Evolutionary conservation across 2,329 filamentous ascomycete species (phyloP), one percentile per base, ranked within the genome.

Genomic region (Arachnopeziza araneosa): DNA sequence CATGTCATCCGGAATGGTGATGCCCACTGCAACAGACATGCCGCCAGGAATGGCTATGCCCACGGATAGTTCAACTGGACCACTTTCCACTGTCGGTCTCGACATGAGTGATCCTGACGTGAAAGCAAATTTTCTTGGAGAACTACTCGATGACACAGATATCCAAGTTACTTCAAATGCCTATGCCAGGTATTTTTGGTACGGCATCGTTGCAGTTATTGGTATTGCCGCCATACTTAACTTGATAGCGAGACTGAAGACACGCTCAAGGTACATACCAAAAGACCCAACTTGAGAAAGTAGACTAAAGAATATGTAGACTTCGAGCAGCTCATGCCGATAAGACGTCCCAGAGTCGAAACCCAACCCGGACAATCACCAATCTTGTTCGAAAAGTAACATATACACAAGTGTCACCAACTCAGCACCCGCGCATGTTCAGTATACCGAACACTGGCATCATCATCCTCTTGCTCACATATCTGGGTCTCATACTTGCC

Each of bases 181-280:
- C 22, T 58, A 54, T 50, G 56, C 56, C 19, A 54, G 1, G 14
- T 48, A 23, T 1, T 58, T 49, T 32, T 58, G 56, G 56, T 58
- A 54, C 10, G 56, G 56, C 1, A 50, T 54, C 4, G 32, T 58
- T 3, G 51, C 50, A 14, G 56, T 50, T 9, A 54, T 58, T 48
- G 56, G 21, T 14, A 30, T 58, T 49, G 32, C 56, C 24, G n/a
- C 36, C 4, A n/a, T 54, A 8, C n/a, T 24, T 17, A 58, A 58
- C 22, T 5, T 54, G 1, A 2, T 26, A 6, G 5, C 30, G 21
- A 32, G 56, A 22, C 8, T 58, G 3, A 50, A 9, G 14, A 24
- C 51, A 10, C 24, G 51, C 10, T 58, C 32, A 32, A 58, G 51
- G 56, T 54, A 58, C 14, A 3, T 48, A 14, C 14, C 19, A 48